Percentiles rank a stretch among this genome's conserved stretches.
These are phyloP conservation scores for Hsuehochloa calcarea DNA, from an alignment of 176 grass and related monocot genomes.

Conservation along the genomic window DNA sequence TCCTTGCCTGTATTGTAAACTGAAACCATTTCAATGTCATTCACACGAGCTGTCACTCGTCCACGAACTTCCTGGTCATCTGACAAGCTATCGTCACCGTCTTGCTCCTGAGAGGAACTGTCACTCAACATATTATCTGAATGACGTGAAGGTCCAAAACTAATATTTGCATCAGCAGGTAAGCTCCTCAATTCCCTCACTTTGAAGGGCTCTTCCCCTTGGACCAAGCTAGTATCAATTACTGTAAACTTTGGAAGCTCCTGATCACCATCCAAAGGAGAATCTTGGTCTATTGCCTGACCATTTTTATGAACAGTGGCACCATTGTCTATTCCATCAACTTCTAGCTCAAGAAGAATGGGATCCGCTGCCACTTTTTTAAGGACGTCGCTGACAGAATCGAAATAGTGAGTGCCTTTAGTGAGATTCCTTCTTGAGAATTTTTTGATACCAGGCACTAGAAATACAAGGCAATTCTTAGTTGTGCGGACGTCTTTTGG, in stretches of 20 bases:
- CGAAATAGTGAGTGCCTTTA: slow-evolving; percentile 62
- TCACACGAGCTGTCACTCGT: slow-evolving; percentile 14
- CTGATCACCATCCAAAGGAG: slow-evolving; percentile 25
- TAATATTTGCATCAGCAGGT: slow-evolving; percentile 33
- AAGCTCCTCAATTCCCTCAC: slow-evolving; percentile 54
- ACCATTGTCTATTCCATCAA: slow-evolving; percentile 18
- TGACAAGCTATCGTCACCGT: slow-evolving; percentile 37
- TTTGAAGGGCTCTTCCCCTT: slow-evolving; percentile 38
- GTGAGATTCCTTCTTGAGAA: slow-evolving; percentile 59
- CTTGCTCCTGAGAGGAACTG: slow-evolving; percentile 37
- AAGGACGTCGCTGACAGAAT: slow-evolving; percentile 58
- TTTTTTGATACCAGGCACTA: slow-evolving; percentile 42
- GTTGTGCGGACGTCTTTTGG: slow-evolving; percentile 46
- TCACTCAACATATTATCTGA: slow-evolving; percentile 19
- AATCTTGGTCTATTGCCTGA: background rate
- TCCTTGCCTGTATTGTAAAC: background rate
- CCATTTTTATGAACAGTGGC: slow-evolving; percentile 22
- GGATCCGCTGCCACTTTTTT: slow-evolving; percentile 58
- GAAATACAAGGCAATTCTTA: slow-evolving; percentile 56
- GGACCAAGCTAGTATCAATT: slow-evolving; percentile 63
- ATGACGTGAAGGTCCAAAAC: slow-evolving; percentile 23
- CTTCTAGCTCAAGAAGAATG: slow-evolving; percentile 51
- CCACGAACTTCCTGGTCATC: slow-evolving; percentile 20
- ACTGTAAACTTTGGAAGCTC: slow-evolving; percentile 56
- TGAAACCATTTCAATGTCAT: background rate